Evolutionary conservation across 192 early-diverging fungal species (phyloP), one percentile per base, ranked within the genome.

Genomic region (Glomus cerebriforme): DNA sequence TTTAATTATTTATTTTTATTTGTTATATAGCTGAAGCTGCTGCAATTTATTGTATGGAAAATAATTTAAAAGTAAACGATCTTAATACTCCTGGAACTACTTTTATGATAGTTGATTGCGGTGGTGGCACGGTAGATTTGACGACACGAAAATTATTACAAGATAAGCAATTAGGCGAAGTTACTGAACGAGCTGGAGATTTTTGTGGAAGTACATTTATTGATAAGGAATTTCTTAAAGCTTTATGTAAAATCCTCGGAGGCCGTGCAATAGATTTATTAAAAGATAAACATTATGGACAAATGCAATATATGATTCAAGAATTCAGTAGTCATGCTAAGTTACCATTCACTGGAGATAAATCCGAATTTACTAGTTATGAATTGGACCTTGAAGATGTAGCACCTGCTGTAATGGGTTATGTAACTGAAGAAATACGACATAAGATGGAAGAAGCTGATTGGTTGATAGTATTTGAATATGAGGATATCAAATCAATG

Each of bases 91-190:
- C n/a, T 31, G 70, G 70, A 72, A 39, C 85, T 24, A 82, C 84
- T 7, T 89, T 89, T 62, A 87, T 89, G 86, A 86, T 89, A 43
- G 86, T 85, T 70, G 88, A 89, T 82, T 86, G 85, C 24, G 88
- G 88, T 75, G 88, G 88, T 64, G 88, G 88, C 62, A 89, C 88
- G 6, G 88, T 89, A 0, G 88, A 89, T 84, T 79, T 87, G 74
- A 89, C 77, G 85, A 81, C 73, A 71, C 45, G 22, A 7, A 43
- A 29, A n/a, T 72, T 45, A n/a, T 54, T 72, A 19, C 4, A 12
- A 39, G 39, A 22, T 0, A 22, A 43, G 1, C 26, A 72, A 54
- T 54, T 72, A 31, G 7, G 43, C 5, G 70, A 72, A 72, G 12
- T 26, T 4, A 72, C 32, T 17, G 70, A 72, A 43, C 22, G 43